These are phyloP conservation scores for sunflower (Helianthus annuus) DNA, from an alignment of 129 eudicot species.

Conservation along the genomic window DNA sequence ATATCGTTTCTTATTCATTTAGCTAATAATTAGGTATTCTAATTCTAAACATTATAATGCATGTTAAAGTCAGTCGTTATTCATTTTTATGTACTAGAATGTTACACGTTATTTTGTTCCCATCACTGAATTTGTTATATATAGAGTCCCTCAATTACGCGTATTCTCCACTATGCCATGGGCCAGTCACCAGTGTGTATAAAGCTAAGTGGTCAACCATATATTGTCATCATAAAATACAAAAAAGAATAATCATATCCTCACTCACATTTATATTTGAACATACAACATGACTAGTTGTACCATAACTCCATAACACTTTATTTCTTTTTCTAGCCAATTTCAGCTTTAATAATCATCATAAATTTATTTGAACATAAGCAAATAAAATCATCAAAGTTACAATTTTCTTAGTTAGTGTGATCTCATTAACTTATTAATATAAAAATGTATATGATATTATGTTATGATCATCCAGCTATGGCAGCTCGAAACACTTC, in stretches of 20 bases:
- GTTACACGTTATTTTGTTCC: slow-evolving; percentile 26
- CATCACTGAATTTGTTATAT: slow-evolving; percentile 43
- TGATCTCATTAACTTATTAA: background rate
- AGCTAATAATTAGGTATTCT: background rate
- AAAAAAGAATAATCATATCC: background rate
- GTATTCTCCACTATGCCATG: slow-evolving; percentile 61
- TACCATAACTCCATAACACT: background rate
- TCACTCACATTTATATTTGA: background rate
- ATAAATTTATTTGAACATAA: background rate
- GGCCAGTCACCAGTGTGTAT: slow-evolving; percentile 14
- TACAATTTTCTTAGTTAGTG: too few species aligned
- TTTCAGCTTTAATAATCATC: background rate
- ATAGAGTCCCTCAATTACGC: slow-evolving; percentile 32
- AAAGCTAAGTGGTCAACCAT: slow-evolving; percentile 37
- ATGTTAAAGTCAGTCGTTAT: slow-evolving; percentile 4
- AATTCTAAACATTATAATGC: background rate
- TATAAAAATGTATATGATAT: background rate
- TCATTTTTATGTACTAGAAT: slow-evolving; percentile 11
- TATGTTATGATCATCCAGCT: slow-evolving; percentile 54
- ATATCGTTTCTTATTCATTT: slow-evolving; percentile 1
- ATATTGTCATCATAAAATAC: slow-evolving; percentile 8
- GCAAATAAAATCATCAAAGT: too few species aligned
- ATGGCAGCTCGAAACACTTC: slow-evolving; percentile 99
- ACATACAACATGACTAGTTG: background rate
- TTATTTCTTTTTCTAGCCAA: background rate